phyloP scores from a whole-genome alignment of 306 rosid genomes.

The Dalbergia oliveri region DNA sequence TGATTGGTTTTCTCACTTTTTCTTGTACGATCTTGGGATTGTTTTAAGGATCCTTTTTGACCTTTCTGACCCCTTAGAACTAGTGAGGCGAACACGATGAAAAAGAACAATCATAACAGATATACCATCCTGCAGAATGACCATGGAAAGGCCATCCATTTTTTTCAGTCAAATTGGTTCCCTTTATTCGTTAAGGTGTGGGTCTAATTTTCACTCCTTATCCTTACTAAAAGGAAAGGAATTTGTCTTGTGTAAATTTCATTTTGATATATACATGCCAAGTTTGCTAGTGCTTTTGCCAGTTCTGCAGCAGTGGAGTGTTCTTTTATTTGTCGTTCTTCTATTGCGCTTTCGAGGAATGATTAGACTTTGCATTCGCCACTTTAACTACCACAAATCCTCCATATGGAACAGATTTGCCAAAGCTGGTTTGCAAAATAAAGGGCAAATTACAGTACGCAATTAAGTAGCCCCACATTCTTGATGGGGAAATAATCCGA shows the following conservation, averaged over 20 bases:
- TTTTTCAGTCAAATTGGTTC: conserved; percentile 2
- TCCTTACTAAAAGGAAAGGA: neutral
- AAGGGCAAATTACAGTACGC: neutral
- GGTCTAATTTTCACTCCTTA: neutral
- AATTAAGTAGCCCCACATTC: conserved; percentile 3
- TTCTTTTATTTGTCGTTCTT: neutral
- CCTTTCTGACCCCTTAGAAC: conserved; percentile 29
- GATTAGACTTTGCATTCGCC: conserved; percentile 31
- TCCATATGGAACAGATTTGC: conserved; percentile 9
- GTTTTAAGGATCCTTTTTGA: conserved; percentile 33
- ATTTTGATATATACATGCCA: conserved; percentile 7
- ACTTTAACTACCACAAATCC: conserved; percentile 24
- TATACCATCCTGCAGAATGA: conserved; percentile 10
- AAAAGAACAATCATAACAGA: conserved; percentile 46
- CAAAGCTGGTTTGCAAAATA: conserved; percentile 9
- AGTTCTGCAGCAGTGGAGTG: conserved; percentile 25
- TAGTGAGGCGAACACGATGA: conserved; percentile 4
- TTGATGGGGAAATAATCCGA: neutral
- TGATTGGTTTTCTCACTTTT: conserved; percentile 41
- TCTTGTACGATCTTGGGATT: conserved; percentile 36
- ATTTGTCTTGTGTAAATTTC: neutral
- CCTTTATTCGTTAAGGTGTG: neutral
- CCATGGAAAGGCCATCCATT: neutral
- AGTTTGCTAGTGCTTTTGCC: conserved; percentile 17
- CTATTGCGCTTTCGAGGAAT: conserved; percentile 37